Percentiles rank a stretch among this genome's conserved stretches.
These are phyloP conservation scores for Clitopilus hobsonii DNA, from an alignment of 768 basidiomycete genomes.

Conservation along the genomic window DNA sequence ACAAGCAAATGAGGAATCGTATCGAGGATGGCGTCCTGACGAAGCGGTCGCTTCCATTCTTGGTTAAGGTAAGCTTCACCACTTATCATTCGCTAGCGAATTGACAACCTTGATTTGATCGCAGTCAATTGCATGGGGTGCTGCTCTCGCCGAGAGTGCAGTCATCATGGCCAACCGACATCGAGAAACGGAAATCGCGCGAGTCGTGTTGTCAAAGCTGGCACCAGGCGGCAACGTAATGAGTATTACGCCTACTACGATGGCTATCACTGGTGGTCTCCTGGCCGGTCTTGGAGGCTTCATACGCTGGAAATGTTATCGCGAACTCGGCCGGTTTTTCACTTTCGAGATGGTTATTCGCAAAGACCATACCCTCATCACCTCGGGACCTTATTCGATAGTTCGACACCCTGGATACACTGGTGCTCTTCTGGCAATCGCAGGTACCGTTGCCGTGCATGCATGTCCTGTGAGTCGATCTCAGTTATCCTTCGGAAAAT, in stretches of 20 bases:
- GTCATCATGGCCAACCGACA: constrained; percentile 28
- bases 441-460: constrained; percentile 31
- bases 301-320: constrained; percentile 38
- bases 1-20: constrained; percentile 27
- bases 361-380: constrained; percentile 40
- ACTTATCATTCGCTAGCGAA: neutral
- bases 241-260: constrained; percentile 22
- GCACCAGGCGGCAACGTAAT: constrained; percentile 17
- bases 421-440: constrained; percentile 30
- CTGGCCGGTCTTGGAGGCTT: constrained; percentile 35
- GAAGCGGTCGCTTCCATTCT: constrained; percentile 24
- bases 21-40: constrained; percentile 30
- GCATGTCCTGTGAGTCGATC: constrained; percentile 25
- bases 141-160: constrained; percentile 30
- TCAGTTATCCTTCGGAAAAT: neutral
- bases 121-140: constrained; percentile 33
- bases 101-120: neutral
- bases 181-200: constrained; percentile 15
- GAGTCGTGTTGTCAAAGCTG: constrained; percentile 21
- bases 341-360: constrained; percentile 51
- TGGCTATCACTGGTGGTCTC: constrained; percentile 32
- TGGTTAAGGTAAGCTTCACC: constrained; percentile 29
- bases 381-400: constrained; percentile 40
- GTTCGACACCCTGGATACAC: constrained; percentile 51
- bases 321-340: constrained; percentile 41